These are phyloP conservation scores for Pluteus cervinus DNA, from an alignment of 768 basidiomycete species.

Conservation along the genomic window DNA sequence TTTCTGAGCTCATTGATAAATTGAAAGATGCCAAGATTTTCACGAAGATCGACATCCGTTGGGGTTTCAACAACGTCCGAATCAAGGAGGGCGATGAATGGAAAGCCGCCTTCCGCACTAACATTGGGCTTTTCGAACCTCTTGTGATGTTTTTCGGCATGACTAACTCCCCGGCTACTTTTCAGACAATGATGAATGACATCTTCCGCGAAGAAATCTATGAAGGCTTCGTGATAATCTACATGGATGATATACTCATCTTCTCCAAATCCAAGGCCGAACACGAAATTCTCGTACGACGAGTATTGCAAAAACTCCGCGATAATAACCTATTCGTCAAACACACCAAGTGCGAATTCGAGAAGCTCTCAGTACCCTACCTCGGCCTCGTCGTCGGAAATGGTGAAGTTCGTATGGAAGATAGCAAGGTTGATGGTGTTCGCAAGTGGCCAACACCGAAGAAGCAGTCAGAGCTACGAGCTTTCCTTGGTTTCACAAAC, in stretches of 20 bases:
- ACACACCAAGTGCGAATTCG: neutral
- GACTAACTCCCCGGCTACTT: constrained; percentile 24
- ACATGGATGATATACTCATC: constrained; percentile 21
- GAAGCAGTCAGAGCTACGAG: constrained; percentile 25
- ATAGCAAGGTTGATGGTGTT: constrained; percentile 25
- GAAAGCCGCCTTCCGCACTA: constrained; percentile 36
- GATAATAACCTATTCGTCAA: constrained; percentile 1
- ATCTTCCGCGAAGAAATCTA: constrained; percentile 24
- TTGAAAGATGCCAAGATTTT: constrained; percentile 19
- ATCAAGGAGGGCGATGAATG: constrained; percentile 35
- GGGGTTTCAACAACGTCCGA: constrained; percentile 34
- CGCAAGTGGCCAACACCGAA: constrained; percentile 29
- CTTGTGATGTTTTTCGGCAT: constrained; percentile 37
- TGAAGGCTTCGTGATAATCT: constrained; percentile 25
- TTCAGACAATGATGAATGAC: constrained; percentile 37
- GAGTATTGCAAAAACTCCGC: neutral
- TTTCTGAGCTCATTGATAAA: constrained; percentile 24
- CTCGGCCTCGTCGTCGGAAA: neutral
- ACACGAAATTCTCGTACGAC: neutral
- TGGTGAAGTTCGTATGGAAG: neutral
- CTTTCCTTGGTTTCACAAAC: constrained; percentile 39
- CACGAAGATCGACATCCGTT: constrained; percentile 31
- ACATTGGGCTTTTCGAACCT: constrained; percentile 32
- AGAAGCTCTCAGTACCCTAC: neutral
- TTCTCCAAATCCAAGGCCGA: neutral